These are phyloP conservation scores for Trifolium fragiferum DNA, from an alignment of 306 rosid genomes.

Conservation along the genomic window DNA sequence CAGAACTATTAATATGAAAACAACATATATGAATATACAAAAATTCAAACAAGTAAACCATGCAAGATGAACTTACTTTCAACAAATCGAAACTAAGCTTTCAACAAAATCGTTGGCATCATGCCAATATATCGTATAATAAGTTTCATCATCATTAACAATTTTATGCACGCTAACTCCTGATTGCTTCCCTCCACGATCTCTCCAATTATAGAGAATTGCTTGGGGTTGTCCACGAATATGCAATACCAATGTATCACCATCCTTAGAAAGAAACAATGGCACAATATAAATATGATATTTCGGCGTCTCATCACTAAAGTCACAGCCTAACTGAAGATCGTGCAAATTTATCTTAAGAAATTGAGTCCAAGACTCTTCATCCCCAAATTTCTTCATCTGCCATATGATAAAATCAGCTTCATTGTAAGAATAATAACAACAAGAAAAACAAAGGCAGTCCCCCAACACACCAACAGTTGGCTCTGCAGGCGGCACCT, in stretches of 20 bases:
- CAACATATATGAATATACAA: not conserved
- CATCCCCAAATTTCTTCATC: not conserved
- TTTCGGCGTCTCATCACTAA: not conserved
- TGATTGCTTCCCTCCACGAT: not conserved
- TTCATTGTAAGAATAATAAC: not conserved
- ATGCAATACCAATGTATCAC: not conserved
- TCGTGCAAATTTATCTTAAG: not conserved
- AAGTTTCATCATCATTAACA: not conserved
- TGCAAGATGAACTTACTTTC: constrained; percentile 1
- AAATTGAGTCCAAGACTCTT: constrained; percentile 10
- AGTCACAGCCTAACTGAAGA: not conserved
- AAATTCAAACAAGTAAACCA: not conserved
- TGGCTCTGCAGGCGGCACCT: not conserved
- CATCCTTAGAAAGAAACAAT: not conserved
- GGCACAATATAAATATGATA: not conserved
- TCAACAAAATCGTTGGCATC: not conserved
- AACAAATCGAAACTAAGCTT: not conserved
- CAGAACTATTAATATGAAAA: not conserved
- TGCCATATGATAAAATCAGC: not conserved
- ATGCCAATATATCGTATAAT: fast-evolving
- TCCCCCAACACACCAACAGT: not conserved
- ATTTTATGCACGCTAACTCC: not conserved
- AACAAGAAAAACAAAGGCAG: not conserved
- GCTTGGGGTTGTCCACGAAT: no score
- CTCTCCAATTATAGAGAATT: not conserved